Evolutionary conservation across 495 filamentous ascomycete species (phyloP).

Genomic region (Penicillium waksmanii): DNA sequence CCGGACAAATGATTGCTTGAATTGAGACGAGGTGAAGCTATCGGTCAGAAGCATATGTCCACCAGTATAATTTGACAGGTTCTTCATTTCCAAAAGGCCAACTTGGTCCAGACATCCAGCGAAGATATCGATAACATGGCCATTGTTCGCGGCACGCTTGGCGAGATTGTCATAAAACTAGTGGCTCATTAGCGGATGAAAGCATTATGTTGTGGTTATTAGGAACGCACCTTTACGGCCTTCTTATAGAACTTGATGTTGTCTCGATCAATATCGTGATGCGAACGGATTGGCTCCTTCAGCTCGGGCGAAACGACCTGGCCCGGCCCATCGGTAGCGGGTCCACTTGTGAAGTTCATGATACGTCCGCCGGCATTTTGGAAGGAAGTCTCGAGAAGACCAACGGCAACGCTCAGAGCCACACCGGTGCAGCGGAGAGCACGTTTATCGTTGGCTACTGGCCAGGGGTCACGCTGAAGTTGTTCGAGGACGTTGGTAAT

Average conservation of each 20-base stretch:
- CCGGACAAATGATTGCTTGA: constrained; percentile 97
- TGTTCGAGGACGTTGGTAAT: constrained; percentile 96
- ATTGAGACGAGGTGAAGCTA: constrained; percentile 99
- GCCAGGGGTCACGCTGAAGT: constrained; percentile 97
- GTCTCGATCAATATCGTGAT: constrained; percentile 98
- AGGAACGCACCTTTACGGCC: constrained; percentile 77
- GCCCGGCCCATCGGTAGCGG: constrained; percentile 94
- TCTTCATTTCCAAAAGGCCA: constrained; percentile 98
- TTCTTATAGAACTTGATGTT: constrained; percentile 99
- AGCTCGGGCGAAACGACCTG: constrained; percentile 98
- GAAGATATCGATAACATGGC: constrained; percentile 97
- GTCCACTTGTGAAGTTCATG: constrained; percentile 96
- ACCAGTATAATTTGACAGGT: constrained; percentile 91
- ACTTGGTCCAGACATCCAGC: constrained; percentile 98
- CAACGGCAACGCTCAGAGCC: constrained; percentile 91
- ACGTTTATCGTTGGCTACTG: constrained; percentile 91
- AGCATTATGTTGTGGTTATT: constrained; percentile 19
- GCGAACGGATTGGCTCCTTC: constrained; percentile 94
- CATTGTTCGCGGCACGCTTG: constrained; percentile 95
- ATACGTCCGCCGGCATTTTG: constrained; percentile 93
- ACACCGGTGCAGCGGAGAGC: constrained; percentile 94
- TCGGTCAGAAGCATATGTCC: constrained; percentile 99
- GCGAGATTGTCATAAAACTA: constrained; percentile 97
- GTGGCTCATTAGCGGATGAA: neutral
- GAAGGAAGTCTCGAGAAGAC: constrained; percentile 90